These are phyloP conservation scores for Datisca glomerata DNA, from an alignment of 306 rosid genomes.

Conservation along the genomic window DNA sequence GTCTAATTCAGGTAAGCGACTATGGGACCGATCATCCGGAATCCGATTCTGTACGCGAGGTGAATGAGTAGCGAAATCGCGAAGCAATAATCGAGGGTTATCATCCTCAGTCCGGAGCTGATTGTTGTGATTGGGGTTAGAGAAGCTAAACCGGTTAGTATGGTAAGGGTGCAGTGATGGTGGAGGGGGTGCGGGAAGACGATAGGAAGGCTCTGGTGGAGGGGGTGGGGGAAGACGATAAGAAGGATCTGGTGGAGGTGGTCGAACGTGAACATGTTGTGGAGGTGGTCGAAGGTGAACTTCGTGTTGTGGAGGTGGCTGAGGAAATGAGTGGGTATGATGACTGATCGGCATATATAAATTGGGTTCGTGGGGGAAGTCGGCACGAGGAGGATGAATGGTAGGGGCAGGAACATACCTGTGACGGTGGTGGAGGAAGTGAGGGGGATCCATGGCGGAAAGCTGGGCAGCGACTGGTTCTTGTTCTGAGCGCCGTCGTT, in stretches of 20 bases:
- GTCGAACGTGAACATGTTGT: too few relatives aligned
- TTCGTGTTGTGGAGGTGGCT: slow-evolving; percentile 7
- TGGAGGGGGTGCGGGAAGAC: neutral
- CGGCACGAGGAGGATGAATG: slow-evolving; percentile 9
- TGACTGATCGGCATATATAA: slow-evolving; percentile 1
- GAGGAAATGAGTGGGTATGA: slow-evolving; percentile 6
- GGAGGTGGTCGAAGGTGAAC: slow-evolving; percentile 13
- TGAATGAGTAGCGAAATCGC: slow-evolving; percentile 3
- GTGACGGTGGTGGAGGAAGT: slow-evolving; percentile 4
- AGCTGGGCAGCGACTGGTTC: too few relatives aligned
- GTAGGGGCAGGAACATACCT: slow-evolving; percentile 15
- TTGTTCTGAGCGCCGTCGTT: too few relatives aligned
- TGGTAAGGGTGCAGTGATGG: slow-evolving; percentile 11
- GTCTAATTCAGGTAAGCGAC: too few relatives aligned
- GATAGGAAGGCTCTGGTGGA: neutral
- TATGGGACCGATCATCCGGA: too few relatives aligned
- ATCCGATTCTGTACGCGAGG: too few relatives aligned
- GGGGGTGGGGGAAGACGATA: slow-evolving; percentile 14
- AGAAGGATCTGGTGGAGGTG: slow-evolving; percentile 2
- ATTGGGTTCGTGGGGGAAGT: slow-evolving; percentile 10
- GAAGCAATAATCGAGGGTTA: neutral
- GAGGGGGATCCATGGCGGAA: slow-evolving; percentile 16
- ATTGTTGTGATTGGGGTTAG: slow-evolving; percentile 3
- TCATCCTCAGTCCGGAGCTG: slow-evolving; percentile 15
- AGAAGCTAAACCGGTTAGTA: slow-evolving; percentile 17